A percentile compares a stretch with the other conserved stretches of the same genome.
Conservation (phyloP, 2,329 filamentous ascomycete species). For the Cercospora canescens region DNA sequence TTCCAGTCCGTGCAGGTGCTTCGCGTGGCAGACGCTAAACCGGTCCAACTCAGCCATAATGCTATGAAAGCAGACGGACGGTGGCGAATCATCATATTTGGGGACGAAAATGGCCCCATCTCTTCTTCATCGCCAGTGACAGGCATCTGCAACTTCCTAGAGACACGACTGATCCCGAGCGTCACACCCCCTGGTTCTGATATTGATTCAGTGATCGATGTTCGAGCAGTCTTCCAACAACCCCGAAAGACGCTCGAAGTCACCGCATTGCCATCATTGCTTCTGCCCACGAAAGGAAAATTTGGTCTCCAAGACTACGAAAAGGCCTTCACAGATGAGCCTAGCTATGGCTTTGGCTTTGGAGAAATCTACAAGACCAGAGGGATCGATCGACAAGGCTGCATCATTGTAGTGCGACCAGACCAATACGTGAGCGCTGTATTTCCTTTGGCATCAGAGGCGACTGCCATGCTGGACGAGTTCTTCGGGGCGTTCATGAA, state of each 20-base stretch:
- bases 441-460: constrained; percentile 29
- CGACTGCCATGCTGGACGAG: constrained; percentile 21
- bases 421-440: constrained; percentile 63
- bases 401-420: constrained; percentile 61
- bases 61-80: constrained; percentile 37
- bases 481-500: constrained; percentile 36
- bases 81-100: constrained; percentile 37
- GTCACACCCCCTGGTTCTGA: constrained; percentile 41
- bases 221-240: constrained; percentile 41
- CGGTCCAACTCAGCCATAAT: constrained; percentile 35
- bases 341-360: constrained; percentile 40
- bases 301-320: constrained; percentile 39
- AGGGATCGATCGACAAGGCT: constrained; percentile 59
- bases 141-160: constrained; percentile 27
- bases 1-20: constrained; percentile 36
- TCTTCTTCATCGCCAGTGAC: constrained; percentile 24
- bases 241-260: constrained; percentile 32
- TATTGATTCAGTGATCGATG: constrained; percentile 56
- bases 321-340: constrained; percentile 50
- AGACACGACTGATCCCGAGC: constrained; percentile 26
- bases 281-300: constrained; percentile 45
- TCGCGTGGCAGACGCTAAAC: constrained; percentile 37
- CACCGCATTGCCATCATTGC: constrained; percentile 44
- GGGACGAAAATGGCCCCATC: constrained; percentile 22
- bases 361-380: constrained; percentile 55